A percentile compares a stretch with the other conserved stretches of the same genome.
Evolutionary conservation across 257 asterid genomes (phyloP).

Genomic region (Forsythia suspensa): DNA sequence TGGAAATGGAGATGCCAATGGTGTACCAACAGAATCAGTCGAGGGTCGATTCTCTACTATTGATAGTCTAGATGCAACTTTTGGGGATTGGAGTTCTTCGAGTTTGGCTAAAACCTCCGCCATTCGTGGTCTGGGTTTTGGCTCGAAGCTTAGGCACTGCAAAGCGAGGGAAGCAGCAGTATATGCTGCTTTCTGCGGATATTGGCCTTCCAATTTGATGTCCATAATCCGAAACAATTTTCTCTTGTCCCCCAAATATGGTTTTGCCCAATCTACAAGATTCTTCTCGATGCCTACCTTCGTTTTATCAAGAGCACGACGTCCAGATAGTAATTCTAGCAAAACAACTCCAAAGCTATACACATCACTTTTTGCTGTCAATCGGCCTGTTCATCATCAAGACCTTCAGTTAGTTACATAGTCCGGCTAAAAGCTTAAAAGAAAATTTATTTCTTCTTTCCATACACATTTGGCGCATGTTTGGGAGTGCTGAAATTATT

Average conservation of each 20-base stretch:
- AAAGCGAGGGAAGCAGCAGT: slow-evolving; percentile 48
- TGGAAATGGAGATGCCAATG: slow-evolving; percentile 45
- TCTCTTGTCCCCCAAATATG: slow-evolving; percentile 60
- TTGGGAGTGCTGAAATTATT: too few species aligned
- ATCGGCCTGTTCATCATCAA: slow-evolving; percentile 42
- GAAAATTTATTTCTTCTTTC: not conserved
- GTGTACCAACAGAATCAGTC: slow-evolving; percentile 24
- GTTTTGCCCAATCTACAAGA: slow-evolving; percentile 76
- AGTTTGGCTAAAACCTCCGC: slow-evolving; percentile 51
- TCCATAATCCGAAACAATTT: slow-evolving; percentile 66
- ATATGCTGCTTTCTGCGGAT: slow-evolving; percentile 62
- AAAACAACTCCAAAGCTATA: slow-evolving; percentile 77
- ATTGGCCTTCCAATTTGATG: slow-evolving; percentile 61
- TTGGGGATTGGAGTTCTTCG: slow-evolving; percentile 50
- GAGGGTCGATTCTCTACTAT: slow-evolving; percentile 19
- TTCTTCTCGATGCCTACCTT: slow-evolving; percentile 51
- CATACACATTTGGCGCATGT: not conserved
- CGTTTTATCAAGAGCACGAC: slow-evolving; percentile 55
- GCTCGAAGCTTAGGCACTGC: slow-evolving; percentile 52
- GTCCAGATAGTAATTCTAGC: slow-evolving; percentile 64
- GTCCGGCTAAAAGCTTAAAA: not conserved
- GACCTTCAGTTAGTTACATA: not conserved
- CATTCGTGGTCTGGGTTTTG: slow-evolving; percentile 60
- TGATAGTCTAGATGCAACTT: slow-evolving; percentile 14
- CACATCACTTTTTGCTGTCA: slow-evolving; percentile 63